These are phyloP conservation scores for Blastobotrys buckinghamii DNA, from an alignment of 1,139 yeast species.

Conservation along the genomic window DNA sequence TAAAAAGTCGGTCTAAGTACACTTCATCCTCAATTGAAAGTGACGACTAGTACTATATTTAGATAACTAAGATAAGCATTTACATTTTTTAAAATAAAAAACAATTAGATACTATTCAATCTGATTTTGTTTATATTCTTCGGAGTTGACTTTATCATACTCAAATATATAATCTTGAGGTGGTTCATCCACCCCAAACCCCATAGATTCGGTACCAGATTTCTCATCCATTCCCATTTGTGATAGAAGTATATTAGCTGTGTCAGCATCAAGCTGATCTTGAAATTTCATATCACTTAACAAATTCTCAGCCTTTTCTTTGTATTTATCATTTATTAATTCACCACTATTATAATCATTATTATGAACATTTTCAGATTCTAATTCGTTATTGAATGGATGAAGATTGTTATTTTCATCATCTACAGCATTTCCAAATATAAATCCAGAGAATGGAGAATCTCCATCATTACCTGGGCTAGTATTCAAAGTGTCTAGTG, in stretches of 20 bases:
- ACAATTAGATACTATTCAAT: no score
- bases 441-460: slow-evolving; percentile 5
- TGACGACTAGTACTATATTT: no score
- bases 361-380: neutral
- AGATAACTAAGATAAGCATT: no score
- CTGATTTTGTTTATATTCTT: no score
- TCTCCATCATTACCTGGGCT: neutral
- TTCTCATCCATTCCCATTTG: neutral
- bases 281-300: neutral
- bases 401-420: neutral
- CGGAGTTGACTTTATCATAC: no score
- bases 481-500: slow-evolving; percentile 1
- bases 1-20: no score
- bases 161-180: no score
- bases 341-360: neutral
- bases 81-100: no score
- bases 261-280: neutral
- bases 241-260: slow-evolving; percentile 1
- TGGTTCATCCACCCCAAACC: no score
- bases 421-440: neutral
- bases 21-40: no score
- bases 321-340: neutral
- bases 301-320: neutral
- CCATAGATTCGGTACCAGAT: no score
- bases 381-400: no score